Evolutionary conservation across 2,329 filamentous ascomycete species (phyloP), one percentile per base, ranked within the genome.

Genomic region (Fonsecaea monophora): DNA sequence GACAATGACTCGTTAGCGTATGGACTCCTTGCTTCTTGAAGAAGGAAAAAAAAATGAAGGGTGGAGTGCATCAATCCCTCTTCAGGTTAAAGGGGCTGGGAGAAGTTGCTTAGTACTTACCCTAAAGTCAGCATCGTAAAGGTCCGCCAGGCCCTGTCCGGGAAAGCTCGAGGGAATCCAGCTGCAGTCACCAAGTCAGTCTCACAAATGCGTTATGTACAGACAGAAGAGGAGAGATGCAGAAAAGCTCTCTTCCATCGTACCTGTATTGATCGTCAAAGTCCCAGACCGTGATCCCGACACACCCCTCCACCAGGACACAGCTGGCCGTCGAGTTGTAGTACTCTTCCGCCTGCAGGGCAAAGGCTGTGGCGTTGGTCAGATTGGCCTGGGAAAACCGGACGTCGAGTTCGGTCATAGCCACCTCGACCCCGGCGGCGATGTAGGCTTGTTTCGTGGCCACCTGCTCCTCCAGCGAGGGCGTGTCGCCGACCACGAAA

Each of bases 331-430:
- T 74, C 18, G 74, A 71, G 60, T 72, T 73, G 34, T 72, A 62
- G 61, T 77, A 79, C 55, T 78, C 75, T 5, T 71, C 74, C 10
- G 73, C 71, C 70, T 79, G 78, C 8, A 76, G 67, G 13, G 73
- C 71, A 53, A 71, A 71, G 25, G 48, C 68, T 21, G 66, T 71
- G 37, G 66, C 63, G 53, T 70, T 63, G 45, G 71, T 74, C 40
- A 62, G 69, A 1, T 70, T 73, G 13, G 59, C 68, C 48, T 67
- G 34, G 1, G 68, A 45, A 66, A 86, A 78, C 34, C 84, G 83
- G 66, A 81, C 82, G 70, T 86, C 84, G 6, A 86, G 77, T n/a
- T 76, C 77, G 0, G 74, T 72, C 5, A 86, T 79, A 1, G 81
- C 78, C 2, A 75, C 73, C 0, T 79, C 75, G 5, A 88, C 76